Percentiles rank a stretch among this genome's conserved stretches.
phyloP scores from a whole-genome alignment of 768 basidiomycete species.

The Amanita pseudoporphyria region DNA sequence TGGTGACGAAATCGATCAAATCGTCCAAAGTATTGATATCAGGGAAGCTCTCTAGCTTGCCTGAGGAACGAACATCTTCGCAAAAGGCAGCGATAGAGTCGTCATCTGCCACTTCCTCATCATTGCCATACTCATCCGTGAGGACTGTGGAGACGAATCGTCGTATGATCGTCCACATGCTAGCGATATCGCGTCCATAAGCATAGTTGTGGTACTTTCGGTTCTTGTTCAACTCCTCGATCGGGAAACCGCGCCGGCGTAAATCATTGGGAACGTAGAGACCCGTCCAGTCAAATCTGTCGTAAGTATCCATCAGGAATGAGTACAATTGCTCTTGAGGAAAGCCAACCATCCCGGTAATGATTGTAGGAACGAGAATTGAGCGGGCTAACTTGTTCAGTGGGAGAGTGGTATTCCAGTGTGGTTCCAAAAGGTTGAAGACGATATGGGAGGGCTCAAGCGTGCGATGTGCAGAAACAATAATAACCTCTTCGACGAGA shows the following conservation, averaged over 20 bases:
- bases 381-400: slow-evolving; percentile 19
- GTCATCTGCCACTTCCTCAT: slow-evolving; percentile 16
- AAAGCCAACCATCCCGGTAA: background rate
- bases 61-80: slow-evolving; percentile 16
- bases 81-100: slow-evolving; percentile 8
- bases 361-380: slow-evolving; percentile 3
- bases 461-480: slow-evolving; percentile 21
- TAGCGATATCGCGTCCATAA: slow-evolving; percentile 17
- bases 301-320: slow-evolving; percentile 9
- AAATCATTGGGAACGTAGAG: slow-evolving; percentile 20
- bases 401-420: slow-evolving; percentile 21
- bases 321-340: background rate
- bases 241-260: slow-evolving; percentile 19
- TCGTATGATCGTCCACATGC: slow-evolving; percentile 19
- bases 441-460: slow-evolving; percentile 16
- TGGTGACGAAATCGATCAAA: slow-evolving; percentile 20
- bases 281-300: slow-evolving; percentile 17
- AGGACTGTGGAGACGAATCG: slow-evolving; percentile 17
- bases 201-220: slow-evolving; percentile 23
- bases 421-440: slow-evolving; percentile 19
- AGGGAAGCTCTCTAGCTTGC: slow-evolving; percentile 18
- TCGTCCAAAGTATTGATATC: slow-evolving; percentile 16
- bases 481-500: slow-evolving; percentile 21
- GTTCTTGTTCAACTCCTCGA: slow-evolving; percentile 15
- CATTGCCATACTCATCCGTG: slow-evolving; percentile 10